Percentiles rank a stretch among this genome's conserved stretches.
Evolutionary conservation across 1,284 basidiomycete genomes (phyloP).

Genomic region (Cryptococcus sp.): DNA sequence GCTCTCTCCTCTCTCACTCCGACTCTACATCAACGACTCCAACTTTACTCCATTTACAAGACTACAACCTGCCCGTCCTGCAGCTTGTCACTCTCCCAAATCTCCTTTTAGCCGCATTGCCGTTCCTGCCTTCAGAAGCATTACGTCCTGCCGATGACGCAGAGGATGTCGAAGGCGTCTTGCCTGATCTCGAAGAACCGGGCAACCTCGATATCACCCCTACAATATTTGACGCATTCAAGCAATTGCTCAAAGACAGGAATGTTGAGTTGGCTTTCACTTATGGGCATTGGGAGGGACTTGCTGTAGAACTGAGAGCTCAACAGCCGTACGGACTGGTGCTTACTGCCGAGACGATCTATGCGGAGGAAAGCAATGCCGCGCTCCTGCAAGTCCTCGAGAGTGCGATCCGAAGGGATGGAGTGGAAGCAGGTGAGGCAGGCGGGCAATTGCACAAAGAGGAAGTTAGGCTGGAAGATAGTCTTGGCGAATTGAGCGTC

Average conservation of each 20-base stretch:
- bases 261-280: constrained; percentile 72
- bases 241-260: constrained; percentile 58
- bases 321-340: constrained; percentile 65
- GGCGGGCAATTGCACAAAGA: constrained; percentile 5
- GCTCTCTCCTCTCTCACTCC: constrained; percentile 58
- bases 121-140: constrained; percentile 27
- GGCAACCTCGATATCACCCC: constrained; percentile 62
- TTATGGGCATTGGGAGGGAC: constrained; percentile 71
- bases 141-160: constrained; percentile 33
- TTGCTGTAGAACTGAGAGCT: constrained; percentile 20
- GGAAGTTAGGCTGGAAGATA: constrained; percentile 28
- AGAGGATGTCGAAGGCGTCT: constrained; percentile 55
- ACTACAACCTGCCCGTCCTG: constrained; percentile 85
- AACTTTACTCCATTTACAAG: constrained; percentile 79
- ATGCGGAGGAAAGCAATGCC: constrained; percentile 67
- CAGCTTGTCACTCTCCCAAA: constrained; percentile 85
- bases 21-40: constrained; percentile 1
- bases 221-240: constrained; percentile 67
- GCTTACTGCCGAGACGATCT: constrained; percentile 91
- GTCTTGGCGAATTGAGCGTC: constrained; percentile 29
- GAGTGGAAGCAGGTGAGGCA: background rate
- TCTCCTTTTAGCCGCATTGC: constrained; percentile 64
- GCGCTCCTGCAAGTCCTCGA: constrained; percentile 62
- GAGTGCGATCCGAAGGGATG: constrained; percentile 13
- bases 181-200: constrained; percentile 25